Evolutionary conservation across 2,329 filamentous ascomycete genomes (phyloP).

Genomic region (Chaetomiaceae sp.): DNA sequence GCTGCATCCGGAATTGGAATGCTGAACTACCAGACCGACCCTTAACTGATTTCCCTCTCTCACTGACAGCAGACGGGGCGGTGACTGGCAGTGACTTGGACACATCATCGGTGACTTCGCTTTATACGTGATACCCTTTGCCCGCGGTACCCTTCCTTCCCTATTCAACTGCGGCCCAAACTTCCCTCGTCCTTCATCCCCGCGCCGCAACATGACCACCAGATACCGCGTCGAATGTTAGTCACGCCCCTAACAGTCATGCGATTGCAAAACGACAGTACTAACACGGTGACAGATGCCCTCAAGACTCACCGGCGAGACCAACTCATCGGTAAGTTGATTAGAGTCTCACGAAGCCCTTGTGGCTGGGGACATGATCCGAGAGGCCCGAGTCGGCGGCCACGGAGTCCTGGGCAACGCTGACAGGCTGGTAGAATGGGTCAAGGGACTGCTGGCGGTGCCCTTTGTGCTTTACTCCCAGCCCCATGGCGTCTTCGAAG

Average conservation of each 20-base stretch:
- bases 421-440: conserved; percentile 63
- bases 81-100: conserved; percentile 14
- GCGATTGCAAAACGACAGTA: background rate
- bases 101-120: too few species aligned
- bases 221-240: conserved; percentile 69
- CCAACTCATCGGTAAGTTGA: conserved; percentile 62
- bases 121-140: too few species aligned
- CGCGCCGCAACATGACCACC: conserved; percentile 45
- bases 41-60: too few species aligned
- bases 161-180: background rate
- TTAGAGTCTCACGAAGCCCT: too few species aligned
- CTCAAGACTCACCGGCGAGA: conserved; percentile 83
- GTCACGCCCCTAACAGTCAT: conserved; percentile 27
- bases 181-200: background rate
- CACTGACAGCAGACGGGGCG: conserved; percentile 6
- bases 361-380: too few species aligned
- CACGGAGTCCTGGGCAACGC: background rate
- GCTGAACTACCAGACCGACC: too few species aligned
- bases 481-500: conserved; percentile 78
- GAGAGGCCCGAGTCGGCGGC: too few species aligned
- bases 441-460: conserved; percentile 89
- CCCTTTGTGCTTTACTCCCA: conserved; percentile 96
- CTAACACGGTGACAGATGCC: conserved; percentile 41
- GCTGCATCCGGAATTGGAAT: conserved; percentile 8
- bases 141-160: background rate